Evolutionary conservation across 805 yeast genomes (phyloP).

Genomic region (Grigorovia jiainica): DNA sequence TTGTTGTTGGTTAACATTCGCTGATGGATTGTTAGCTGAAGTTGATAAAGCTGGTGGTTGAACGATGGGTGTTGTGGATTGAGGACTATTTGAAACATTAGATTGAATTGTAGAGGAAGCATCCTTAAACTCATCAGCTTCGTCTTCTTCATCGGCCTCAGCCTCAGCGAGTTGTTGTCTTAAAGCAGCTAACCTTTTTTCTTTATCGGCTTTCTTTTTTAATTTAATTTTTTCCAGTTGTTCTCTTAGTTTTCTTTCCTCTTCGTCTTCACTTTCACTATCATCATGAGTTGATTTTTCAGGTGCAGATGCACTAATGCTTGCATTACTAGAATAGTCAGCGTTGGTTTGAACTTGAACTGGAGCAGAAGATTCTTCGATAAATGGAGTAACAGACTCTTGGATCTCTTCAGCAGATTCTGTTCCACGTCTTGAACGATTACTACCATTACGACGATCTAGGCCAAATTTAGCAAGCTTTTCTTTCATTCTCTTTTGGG

Average conservation of each 20-base stretch:
- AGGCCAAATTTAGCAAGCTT: slow-evolving; percentile 75
- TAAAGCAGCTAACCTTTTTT: slow-evolving; percentile 47
- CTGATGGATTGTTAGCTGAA: neutral
- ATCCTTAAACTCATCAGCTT: slow-evolving; percentile 26
- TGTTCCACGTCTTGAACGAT: slow-evolving; percentile 5
- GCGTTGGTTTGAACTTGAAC: neutral
- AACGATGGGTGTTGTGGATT: slow-evolving; percentile 1
- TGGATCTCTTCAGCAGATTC: neutral
- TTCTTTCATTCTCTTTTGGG: slow-evolving; percentile 74
- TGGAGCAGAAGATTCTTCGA: slow-evolving; percentile 2
- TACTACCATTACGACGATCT: slow-evolving; percentile 28
- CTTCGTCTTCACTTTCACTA: slow-evolving; percentile 38
- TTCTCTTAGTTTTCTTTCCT: slow-evolving; percentile 35
- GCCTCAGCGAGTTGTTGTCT: slow-evolving; percentile 51
- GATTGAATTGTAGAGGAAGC: neutral
- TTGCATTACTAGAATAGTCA: neutral
- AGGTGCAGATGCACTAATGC: neutral
- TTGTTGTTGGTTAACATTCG: slow-evolving; percentile 34
- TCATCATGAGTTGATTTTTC: neutral
- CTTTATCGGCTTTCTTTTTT: slow-evolving; percentile 49
- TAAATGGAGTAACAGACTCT: slow-evolving; percentile 2
- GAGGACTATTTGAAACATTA: neutral
- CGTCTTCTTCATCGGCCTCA: slow-evolving; percentile 30
- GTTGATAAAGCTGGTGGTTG: neutral
- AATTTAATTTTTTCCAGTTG: slow-evolving; percentile 33